Evolutionary conservation across 148 eudicot species (phyloP).

Genomic region (Vaccinium corymbosum): DNA sequence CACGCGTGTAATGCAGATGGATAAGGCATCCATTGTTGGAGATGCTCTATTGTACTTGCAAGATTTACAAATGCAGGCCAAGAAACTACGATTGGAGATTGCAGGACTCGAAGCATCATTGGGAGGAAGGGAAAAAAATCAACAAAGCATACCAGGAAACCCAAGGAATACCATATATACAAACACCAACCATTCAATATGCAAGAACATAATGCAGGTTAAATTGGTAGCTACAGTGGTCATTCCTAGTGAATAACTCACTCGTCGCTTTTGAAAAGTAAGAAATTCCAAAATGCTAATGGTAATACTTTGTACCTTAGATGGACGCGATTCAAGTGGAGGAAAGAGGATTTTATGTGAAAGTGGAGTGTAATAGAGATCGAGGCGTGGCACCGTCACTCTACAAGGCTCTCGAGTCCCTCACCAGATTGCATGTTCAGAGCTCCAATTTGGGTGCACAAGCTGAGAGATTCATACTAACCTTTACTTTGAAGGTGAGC

Average conservation of each 20-base stretch:
- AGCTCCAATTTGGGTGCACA: constrained; percentile 54
- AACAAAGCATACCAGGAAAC: constrained; percentile 17
- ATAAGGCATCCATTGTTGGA: constrained; percentile 92
- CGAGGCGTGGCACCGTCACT: constrained; percentile 64
- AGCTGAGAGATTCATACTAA: constrained; percentile 44
- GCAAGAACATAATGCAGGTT: constrained; percentile 62
- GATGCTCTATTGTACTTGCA: constrained; percentile 76
- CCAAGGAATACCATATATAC: constrained; percentile 22
- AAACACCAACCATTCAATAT: constrained; percentile 22
- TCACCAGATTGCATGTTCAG: constrained; percentile 41
- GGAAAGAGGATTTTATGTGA: constrained; percentile 56
- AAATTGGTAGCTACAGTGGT: background rate
- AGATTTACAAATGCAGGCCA: constrained; percentile 63
- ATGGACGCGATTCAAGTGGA: constrained; percentile 65
- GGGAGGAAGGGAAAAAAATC: constrained; percentile 27
- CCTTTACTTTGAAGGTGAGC: constrained; percentile 62
- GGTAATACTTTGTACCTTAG: constrained; percentile 25
- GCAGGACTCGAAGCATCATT: constrained; percentile 50
- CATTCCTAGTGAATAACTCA: background rate
- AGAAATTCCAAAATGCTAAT: background rate
- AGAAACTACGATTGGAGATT: constrained; percentile 55
- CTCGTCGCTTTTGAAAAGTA: background rate
- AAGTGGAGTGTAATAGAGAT: constrained; percentile 56
- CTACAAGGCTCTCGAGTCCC: constrained; percentile 62
- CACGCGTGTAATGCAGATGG: constrained; percentile 55